Evolutionary conservation across 108 stramenopile species (phyloP), one percentile per base, ranked within the genome.

Genomic region (Aurantiochytrium sp.): DNA sequence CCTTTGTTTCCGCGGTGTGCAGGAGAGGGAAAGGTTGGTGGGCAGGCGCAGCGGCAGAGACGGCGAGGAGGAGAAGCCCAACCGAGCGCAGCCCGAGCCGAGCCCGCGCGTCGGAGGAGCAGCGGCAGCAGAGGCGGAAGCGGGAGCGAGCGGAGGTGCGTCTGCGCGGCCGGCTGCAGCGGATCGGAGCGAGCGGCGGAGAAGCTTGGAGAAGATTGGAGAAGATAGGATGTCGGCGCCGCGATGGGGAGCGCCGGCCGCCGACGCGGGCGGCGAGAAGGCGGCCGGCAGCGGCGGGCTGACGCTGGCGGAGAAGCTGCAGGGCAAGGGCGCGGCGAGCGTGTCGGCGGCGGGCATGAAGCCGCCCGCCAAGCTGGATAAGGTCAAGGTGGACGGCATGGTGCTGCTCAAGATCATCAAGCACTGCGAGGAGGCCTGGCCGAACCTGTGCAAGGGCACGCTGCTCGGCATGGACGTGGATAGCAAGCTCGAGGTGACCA

Each of bases 391-490:
- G 55, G 88, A 89, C 55, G 88, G 88, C 69, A 29, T 89, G 64
- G 88, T 89, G 55, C 92, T 98, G 87, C 95, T 99, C 88, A 98
- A 98, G 93, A 97, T 99, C 91, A 96, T 99, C 88, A 98, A 98
- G 91, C 99, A 99, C 89, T 98, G 98, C 92, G 96, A 96, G 72
- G 98, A 98, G 89, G 95, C 96, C 58, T 91, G 98, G 44, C 98
- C 98, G 16, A 90, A 93, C 42, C 96, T 97, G 95, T 97, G 96
- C 14, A 95, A 97, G 14, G 99, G 99, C 45, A 97, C 97, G 12
- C 94, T 99, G 44, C 93, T 99, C 53, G 99, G 99, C 76, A 93
- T 99, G 88, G 96, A 96, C 76, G 89, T 92, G 49, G 91, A 93
- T 44, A 96, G 95, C 35, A 90, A 95, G 47, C 91, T 98, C 69